Conservation (phyloP, 2,329 filamentous ascomycete genomes). For the Corynespora cassiicola region DNA sequence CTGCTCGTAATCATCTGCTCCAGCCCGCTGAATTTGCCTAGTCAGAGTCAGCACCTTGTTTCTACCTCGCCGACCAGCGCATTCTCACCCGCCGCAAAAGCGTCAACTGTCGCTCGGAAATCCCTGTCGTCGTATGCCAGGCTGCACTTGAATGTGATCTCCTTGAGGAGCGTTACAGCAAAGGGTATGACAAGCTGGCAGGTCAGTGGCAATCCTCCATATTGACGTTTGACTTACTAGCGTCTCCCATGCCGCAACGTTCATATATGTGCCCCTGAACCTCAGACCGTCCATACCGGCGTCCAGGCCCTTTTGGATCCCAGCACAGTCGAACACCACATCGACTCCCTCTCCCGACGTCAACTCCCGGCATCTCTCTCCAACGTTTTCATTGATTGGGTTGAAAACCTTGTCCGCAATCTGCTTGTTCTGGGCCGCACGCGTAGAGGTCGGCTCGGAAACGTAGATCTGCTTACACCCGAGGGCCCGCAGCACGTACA, state of each 20-base stretch:
- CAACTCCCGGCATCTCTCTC: slow-evolving; percentile 28
- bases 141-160: slow-evolving; percentile 35
- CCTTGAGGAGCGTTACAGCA: slow-evolving; percentile 31
- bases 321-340: slow-evolving; percentile 45
- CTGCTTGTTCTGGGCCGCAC: slow-evolving; percentile 26
- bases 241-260: slow-evolving; percentile 41
- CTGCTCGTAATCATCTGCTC: slow-evolving; percentile 41
- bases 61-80: too few relatives aligned
- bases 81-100: slow-evolving; percentile 35
- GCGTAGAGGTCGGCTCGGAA: slow-evolving; percentile 28
- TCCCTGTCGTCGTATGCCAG: slow-evolving; percentile 39
- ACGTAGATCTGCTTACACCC: slow-evolving; percentile 34
- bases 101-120: slow-evolving; percentile 41
- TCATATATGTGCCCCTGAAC: slow-evolving; percentile 37
- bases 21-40: slow-evolving; percentile 39
- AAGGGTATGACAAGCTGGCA: slow-evolving; percentile 36
- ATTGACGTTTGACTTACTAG: slow-evolving; percentile 24
- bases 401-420: slow-evolving; percentile 34
- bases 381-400: slow-evolving; percentile 34
- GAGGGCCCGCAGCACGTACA: slow-evolving; percentile 37
- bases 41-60: neutral
- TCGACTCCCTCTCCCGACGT: slow-evolving; percentile 39
- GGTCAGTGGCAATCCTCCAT: slow-evolving; percentile 5
- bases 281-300: slow-evolving; percentile 37
- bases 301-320: slow-evolving; percentile 35